Base-by-base conservation (phyloP, 1,284 basidiomycete genomes). In the Ganoderma multipileum region DNA sequence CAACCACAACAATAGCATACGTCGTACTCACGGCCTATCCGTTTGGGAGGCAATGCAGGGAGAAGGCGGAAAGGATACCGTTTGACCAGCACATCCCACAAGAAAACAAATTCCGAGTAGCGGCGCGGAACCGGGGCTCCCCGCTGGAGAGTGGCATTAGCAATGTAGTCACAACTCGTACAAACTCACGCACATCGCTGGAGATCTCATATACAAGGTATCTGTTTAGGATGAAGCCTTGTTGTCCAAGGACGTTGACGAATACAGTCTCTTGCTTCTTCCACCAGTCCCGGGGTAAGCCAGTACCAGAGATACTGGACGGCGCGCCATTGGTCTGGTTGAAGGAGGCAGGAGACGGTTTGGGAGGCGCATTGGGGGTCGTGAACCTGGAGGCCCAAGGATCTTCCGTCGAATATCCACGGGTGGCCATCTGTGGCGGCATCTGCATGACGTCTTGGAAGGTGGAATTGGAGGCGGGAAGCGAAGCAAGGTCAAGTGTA, bases 51-150 rank as follows among this genome's bases (percentile, higher is more conserved):
- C 42, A 98, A 82, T 2, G 89, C 83, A n/a, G 95, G 91, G 69
- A 97, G 85, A n/a, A 98, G 83, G 42, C 96, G 89, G 86, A 98
- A 98, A 0, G 96, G 96, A 83, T 98, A 95, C 63, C 89, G 84
- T 72, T 89, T 85, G 66, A 89, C 81, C 44, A 98, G 83, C 71
- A 90, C 92, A 69, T 97, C 95, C 87, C 94, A 92, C 28, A 98
- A 83, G 81, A 93, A 96, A 8, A 88, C 87, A 78, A 98, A 98
- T 78, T 98, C 96, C 6, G 94, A 95, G 79, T 97, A 98, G 71
- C 93, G 85, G 71, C 93, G 84, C 33, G 87, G 83, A 28, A 94
- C 90, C 36, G 90, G 83, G n/a, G 85, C 78, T 12, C 87, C 89
- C 61, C 88, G 86, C 89, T 93, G 64, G 28, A 26, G 23, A 16